Base-by-base conservation (phyloP, 306 rosid genomes). In the Alnus rubra region DNA sequence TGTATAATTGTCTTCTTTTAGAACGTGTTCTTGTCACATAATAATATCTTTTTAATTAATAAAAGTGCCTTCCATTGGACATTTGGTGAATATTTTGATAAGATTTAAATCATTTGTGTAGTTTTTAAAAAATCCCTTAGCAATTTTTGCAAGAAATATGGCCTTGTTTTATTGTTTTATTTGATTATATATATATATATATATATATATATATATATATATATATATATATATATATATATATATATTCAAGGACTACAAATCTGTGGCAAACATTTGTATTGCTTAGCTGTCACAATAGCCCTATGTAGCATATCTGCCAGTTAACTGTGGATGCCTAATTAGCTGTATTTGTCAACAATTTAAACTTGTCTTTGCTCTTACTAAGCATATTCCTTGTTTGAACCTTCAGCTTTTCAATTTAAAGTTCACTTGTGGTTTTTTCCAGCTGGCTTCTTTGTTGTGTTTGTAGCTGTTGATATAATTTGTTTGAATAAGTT, bases 201-300 rank as follows among this genome's bases (percentile, higher is more conserved):
- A n/a, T n/a, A n/a, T n/a, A n/a, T n/a, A n/a, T 30, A 23, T 23
- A 4, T 23, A 23, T 23, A 4, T 9, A 7, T 30, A 23, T 23
- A 4, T 23, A 23, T 23, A 4, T 9, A 7, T 30, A 23, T 23
- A 4, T 23, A 23, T 23, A 4, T 9, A 7, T 33, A 33, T 33
- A 33, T 33, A 33, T 33, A 33, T 33, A 33, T 33, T 58, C 65
- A 58, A 58, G 30, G 31, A 23, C 14, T 58, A 30, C 2, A 58
- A 58, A 10, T 58, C 69, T 33, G 33, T 33, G 69, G 44, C 69
- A 63, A 63, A 44, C 69, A 63, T 33, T 63, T 63, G 45, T 33
- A 35, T 63, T 63, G 47, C 47, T 63, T 15, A 5, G 19, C 45
- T 33, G 69, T 13, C 44, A 35, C 1, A 16, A 1, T 12, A 11